Evolutionary conservation across 768 basidiomycete genomes (phyloP).

Genomic region (Mycena rosella): DNA sequence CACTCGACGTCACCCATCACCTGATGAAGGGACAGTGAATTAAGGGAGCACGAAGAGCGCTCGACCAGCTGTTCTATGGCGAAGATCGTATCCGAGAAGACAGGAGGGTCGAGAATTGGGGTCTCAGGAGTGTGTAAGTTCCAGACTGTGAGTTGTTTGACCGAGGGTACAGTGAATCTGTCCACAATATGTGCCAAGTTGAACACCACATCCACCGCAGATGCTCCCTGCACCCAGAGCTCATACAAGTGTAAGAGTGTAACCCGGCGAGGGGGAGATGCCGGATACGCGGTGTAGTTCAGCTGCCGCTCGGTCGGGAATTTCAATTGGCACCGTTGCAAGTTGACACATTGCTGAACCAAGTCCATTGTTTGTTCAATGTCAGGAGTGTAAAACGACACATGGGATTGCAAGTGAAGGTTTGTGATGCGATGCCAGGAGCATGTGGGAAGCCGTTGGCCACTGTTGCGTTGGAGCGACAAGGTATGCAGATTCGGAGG

Average conservation of each 20-base stretch:
- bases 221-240: neutral
- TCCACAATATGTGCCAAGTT: neutral
- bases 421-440: constrained; percentile 9
- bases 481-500: neutral
- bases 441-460: neutral
- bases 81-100: neutral
- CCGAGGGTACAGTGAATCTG: neutral
- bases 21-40: neutral
- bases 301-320: neutral
- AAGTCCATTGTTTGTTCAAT: neutral
- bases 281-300: neutral
- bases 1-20: neutral
- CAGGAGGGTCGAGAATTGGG: neutral
- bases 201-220: neutral
- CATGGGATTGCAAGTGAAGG: neutral
- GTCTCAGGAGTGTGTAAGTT: neutral
- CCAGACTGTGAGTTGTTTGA: neutral
- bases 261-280: neutral
- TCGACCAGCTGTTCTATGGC: neutral
- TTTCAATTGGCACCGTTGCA: neutral
- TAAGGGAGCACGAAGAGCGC: constrained; percentile 7
- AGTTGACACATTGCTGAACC: neutral
- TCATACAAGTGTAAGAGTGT: neutral
- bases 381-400: neutral
- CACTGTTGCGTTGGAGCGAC: neutral